Evolutionary conservation across 306 rosid genomes (phyloP).

Genomic region (Spatholobus suberectus): DNA sequence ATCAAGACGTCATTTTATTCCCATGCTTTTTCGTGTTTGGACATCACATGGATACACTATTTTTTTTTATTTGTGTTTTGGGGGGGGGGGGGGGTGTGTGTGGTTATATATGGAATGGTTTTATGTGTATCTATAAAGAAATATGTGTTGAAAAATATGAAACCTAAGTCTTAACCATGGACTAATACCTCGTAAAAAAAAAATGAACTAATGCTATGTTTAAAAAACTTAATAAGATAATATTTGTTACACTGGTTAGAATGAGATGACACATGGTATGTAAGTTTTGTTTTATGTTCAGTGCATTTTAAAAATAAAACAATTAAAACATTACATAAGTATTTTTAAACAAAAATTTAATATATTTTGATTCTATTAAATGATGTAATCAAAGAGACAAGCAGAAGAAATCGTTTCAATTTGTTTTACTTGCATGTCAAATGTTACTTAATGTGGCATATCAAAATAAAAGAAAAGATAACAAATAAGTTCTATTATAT

Average conservation of each 20-base stretch:
- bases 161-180: not conserved
- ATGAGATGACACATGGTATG: no score
- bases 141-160: no score
- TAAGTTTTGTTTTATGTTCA: no score
- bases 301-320: not conserved
- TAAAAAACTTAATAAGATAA: not conserved
- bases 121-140: no score
- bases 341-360: not conserved
- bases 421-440: not conserved
- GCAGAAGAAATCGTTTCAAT: not conserved
- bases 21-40: constrained; percentile 27
- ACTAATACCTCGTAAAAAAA: no score
- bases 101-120: no score
- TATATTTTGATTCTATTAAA: not conserved
- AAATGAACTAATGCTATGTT: not conserved
- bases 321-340: not conserved
- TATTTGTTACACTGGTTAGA: no score
- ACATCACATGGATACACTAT: constrained; percentile 30
- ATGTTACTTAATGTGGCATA: not conserved
- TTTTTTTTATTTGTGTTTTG: no score
- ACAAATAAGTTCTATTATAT: not conserved
- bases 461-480: not conserved
- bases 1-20: constrained; percentile 41
- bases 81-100: no score
- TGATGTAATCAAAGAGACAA: not conserved